phyloP scores from a whole-genome alignment of 1,284 basidiomycete species.

The Heliocybe sulcata region DNA sequence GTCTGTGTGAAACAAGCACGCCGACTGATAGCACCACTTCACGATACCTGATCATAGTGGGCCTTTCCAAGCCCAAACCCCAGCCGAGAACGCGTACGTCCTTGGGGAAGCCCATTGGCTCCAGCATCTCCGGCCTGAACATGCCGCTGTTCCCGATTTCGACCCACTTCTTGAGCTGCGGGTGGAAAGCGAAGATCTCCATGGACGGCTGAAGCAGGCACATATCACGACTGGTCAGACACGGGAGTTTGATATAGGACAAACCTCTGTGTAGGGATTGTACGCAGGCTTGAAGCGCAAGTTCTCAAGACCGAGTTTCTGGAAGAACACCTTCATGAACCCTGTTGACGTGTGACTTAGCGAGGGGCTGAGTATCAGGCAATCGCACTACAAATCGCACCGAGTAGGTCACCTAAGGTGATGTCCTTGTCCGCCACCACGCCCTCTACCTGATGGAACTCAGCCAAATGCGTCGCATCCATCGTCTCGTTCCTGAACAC shows the following conservation, averaged over 20 bases:
- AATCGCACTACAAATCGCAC: slow-evolving; percentile 30
- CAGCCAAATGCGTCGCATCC: slow-evolving; percentile 98
- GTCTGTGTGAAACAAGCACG: neutral
- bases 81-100: slow-evolving; percentile 97
- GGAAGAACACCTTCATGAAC: slow-evolving; percentile 98
- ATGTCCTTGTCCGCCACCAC: slow-evolving; percentile 94
- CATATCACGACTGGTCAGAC: neutral
- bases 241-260: slow-evolving; percentile 13
- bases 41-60: slow-evolving; percentile 96
- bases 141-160: slow-evolving; percentile 95
- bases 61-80: slow-evolving; percentile 92
- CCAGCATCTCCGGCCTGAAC: slow-evolving; percentile 99
- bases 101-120: slow-evolving; percentile 97
- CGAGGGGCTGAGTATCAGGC: neutral
- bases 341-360: slow-evolving; percentile 58
- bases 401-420: slow-evolving; percentile 96
- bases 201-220: slow-evolving; percentile 72
- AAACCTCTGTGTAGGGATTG: slow-evolving; percentile 92
- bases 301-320: slow-evolving; percentile 93
- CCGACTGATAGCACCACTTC: neutral
- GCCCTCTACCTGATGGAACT: slow-evolving; percentile 99
- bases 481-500: slow-evolving; percentile 99
- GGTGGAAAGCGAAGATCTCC: slow-evolving; percentile 99
- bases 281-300: slow-evolving; percentile 97
- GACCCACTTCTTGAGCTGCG: slow-evolving; percentile 92